Evolutionary conservation across 2,329 filamentous ascomycete species (phyloP), one percentile per base, ranked within the genome.

Genomic region (Penicillium sp.): DNA sequence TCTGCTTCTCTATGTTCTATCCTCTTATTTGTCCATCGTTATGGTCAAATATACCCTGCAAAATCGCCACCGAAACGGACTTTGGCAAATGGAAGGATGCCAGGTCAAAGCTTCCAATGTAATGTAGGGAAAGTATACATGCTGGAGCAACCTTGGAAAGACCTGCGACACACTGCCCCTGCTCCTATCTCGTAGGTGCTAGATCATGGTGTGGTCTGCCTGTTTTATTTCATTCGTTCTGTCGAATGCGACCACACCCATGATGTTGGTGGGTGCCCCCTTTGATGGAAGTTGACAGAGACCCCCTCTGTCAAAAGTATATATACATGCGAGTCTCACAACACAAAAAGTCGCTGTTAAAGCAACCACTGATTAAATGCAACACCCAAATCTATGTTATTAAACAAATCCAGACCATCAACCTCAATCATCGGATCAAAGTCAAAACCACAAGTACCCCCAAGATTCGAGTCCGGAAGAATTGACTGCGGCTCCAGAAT

Each of bases 361-460:
- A 66, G 54, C 11, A 67, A 36, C 57, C 58, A 65, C 33, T 67
- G 63, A 28, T 65, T 62, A 37, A 63, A 61, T 4, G 60, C 54
- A 14, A 53, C 57, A 2, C 62, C 61, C 40, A 62, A 60, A 17
- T 67, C 63, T 47, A 65, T 46, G 4, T 57, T 58, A 47, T 63
- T 62, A 12, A 68, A 55, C 28, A 67, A 48, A 16, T 61, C 58
- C 53, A 68, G 35, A 5, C 60, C 61, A 44, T 64, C 61, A 19
- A 43, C 55, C 7, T 58, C 50, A 11, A 48, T 56, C 44, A 61
- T 49, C 3, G 52, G 50, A 43, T 64, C 56, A 48, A 54, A 52
- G 0, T 50, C 53, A 22, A 55, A 36, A 17, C 48, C 40, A 6
- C 37, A 41, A 40, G 35, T 41, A 8, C 49, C 16, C 3, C 22